Base-by-base conservation (phyloP, 495 filamentous ascomycete species). In the Aspergillus indologenus region DNA sequence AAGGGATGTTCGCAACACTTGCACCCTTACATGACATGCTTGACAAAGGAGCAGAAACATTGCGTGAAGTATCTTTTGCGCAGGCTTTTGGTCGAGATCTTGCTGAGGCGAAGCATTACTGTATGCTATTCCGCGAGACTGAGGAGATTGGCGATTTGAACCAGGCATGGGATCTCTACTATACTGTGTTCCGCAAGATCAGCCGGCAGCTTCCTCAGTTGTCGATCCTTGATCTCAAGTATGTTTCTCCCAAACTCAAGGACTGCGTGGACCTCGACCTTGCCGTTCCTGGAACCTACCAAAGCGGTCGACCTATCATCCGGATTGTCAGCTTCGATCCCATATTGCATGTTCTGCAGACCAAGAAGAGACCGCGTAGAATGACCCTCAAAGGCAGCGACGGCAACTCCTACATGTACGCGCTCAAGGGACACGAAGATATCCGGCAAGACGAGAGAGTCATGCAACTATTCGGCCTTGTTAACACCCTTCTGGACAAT, bases 151-250 rank as follows among this genome's bases (percentile, higher is more conserved):
- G 91, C 48, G 95, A 99, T 67, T 81, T 99, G 48, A 98, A 96
- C 69, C 90, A 94, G 69, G 94, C 94, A 5, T 99, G 94, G 94
- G 94, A 99, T 73, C 81, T 99, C 6, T 99, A 99, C 71, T 98
- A 99, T 68, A 91, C 94, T 40, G 95, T 87, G 7, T 98, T 99
- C 86, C 86, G 91, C 40, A 91, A 94, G 63, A 97, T 99, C 71
- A 89, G 86, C n/a, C 81, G 91, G 52, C 94, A 99, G 68, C 80
- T 98, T 20, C 91, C 91, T 2, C 91, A 96, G 60, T 79, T 98
- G 62, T 93, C 90, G 49, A 89, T 85, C 46, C 79, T 99, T n/a
- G 95, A 98, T 68, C 79, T 99, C 34, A 89, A 92, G 66, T 98
- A 98, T 63, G 95, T 96, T 55, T 98, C 94, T 22, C 95, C 94